Evolutionary conservation across 2,329 filamentous ascomycete genomes (phyloP).

Genomic region (Curvularia sp.): DNA sequence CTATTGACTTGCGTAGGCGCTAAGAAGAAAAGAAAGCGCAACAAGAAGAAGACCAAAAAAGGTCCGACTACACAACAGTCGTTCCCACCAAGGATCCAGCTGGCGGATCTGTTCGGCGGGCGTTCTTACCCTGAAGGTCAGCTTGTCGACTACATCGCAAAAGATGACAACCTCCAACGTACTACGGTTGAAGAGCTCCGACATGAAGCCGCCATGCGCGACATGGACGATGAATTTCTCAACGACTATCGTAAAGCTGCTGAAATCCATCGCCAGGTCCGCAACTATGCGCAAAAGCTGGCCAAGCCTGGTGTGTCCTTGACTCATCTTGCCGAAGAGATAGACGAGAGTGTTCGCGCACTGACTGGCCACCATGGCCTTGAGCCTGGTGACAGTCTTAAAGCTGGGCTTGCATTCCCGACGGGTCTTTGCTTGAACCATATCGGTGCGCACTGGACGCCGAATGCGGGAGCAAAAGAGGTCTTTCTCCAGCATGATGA

Average conservation of each 20-base stretch:
- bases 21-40: constrained; percentile 75
- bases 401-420: constrained; percentile 84
- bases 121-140: constrained; percentile 76
- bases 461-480: constrained; percentile 85
- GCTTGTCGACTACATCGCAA: constrained; percentile 70
- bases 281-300: constrained; percentile 77
- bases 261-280: constrained; percentile 86
- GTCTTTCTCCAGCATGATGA: constrained; percentile 73
- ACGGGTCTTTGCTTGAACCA: constrained; percentile 83
- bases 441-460: constrained; percentile 83
- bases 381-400: constrained; percentile 76
- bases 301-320: constrained; percentile 80
- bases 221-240: constrained; percentile 77
- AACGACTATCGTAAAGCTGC: constrained; percentile 82
- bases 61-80: constrained; percentile 66
- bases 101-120: constrained; percentile 74
- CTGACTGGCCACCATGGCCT: constrained; percentile 77
- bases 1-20: constrained; percentile 53
- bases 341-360: constrained; percentile 79
- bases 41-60: constrained; percentile 76
- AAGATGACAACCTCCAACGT: constrained; percentile 75
- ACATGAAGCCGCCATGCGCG: constrained; percentile 67
- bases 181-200: constrained; percentile 84
- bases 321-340: constrained; percentile 80
- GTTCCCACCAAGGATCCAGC: constrained; percentile 72